A percentile compares a stretch with the other conserved stretches of the same genome.
These are phyloP conservation scores for Leishmania turanica DNA, from an alignment of 208 protist genomes.

Conservation along the genomic window DNA sequence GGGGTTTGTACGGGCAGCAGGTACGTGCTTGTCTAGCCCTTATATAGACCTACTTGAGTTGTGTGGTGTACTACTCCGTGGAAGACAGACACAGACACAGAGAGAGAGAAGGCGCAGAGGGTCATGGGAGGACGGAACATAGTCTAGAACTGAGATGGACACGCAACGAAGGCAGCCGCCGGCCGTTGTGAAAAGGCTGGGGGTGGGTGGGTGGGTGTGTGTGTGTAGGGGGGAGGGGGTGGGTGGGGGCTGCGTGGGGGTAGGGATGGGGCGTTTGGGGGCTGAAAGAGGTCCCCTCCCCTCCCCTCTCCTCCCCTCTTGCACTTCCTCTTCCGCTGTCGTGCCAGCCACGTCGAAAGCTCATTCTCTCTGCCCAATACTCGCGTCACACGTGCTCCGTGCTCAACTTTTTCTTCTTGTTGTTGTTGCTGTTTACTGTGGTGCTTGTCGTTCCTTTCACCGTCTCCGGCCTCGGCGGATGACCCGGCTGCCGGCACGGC, in stretches of 20 bases:
- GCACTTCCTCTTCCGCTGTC: not conserved
- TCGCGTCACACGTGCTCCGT: no score
- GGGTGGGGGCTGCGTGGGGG: not conserved
- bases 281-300: not conserved
- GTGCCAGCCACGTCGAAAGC: not conserved
- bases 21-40: not conserved
- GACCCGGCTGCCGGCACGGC: no score
- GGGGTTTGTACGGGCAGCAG: not conserved
- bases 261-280: not conserved
- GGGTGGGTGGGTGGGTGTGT: no score
- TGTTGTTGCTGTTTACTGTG: no score
- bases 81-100: not conserved
- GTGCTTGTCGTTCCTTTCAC: no score
- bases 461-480: no score
- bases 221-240: no score
- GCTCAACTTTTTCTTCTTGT: no score
- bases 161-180: not conserved
- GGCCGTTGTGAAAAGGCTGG: not conserved
- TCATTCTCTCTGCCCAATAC: not conserved
- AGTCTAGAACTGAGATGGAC: not conserved
- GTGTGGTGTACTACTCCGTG: not conserved
- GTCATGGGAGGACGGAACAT: no score
- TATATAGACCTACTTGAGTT: not conserved
- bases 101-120: not conserved
- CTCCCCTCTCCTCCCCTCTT: not conserved